Percentiles rank a stretch among this genome's conserved stretches.
These are phyloP conservation scores for Nigrospora oryzae DNA, from an alignment of 2,329 filamentous ascomycete species.

Conservation along the genomic window DNA sequence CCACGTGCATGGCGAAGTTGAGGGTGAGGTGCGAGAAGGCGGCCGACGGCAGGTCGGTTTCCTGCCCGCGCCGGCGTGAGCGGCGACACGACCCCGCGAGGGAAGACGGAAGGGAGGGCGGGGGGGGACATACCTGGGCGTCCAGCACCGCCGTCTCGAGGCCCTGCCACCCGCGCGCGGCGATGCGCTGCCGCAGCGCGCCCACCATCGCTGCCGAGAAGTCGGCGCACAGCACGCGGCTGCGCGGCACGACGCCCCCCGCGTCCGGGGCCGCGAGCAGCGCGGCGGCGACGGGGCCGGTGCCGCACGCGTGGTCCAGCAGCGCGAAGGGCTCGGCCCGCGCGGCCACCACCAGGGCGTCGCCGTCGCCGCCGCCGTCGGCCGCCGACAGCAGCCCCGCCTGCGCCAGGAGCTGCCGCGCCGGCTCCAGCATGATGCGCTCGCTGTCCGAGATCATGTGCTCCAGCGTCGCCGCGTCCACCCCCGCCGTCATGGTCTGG, in stretches of 20 bases:
- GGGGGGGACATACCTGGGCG: not conserved
- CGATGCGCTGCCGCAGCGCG: not conserved
- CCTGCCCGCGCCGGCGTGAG: no score
- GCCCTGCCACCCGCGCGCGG: not conserved
- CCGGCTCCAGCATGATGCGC: not conserved
- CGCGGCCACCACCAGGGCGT: no score
- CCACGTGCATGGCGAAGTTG: slow-evolving; percentile 1
- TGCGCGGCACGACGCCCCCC: not conserved
- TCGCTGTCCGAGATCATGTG: not conserved
- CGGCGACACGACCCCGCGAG: no score
- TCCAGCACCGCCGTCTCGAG: not conserved
- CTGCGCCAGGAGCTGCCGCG: not conserved
- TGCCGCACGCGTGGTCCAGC: not conserved
- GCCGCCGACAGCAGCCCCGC: not conserved
- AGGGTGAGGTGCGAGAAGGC: not conserved
- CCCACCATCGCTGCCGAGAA: not conserved
- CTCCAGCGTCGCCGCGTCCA: not conserved
- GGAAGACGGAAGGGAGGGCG: no score
- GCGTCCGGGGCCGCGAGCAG: not conserved
- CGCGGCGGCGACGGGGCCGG: not conserved
- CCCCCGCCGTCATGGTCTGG: not conserved
- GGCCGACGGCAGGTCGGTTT: not conserved
- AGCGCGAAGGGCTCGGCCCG: not conserved
- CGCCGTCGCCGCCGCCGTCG: not conserved
- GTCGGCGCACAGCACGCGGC: not conserved